Conservation (phyloP, 2,329 filamentous ascomycete genomes). For the Claviceps spartinae region DNA sequence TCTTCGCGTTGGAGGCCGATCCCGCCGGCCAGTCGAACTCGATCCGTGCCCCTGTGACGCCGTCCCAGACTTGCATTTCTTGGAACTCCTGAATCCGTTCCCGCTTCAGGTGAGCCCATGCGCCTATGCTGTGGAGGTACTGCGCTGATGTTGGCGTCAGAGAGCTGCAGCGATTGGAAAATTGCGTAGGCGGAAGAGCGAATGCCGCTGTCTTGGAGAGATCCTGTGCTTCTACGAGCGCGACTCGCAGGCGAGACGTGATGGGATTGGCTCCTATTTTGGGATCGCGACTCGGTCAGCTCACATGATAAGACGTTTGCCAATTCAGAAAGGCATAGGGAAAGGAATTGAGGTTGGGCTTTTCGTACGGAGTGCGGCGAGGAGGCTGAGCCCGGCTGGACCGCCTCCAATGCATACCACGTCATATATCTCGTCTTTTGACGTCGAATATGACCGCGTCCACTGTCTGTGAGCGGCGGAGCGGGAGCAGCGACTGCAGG, state of each 20-base stretch:
- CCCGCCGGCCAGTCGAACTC: conserved; percentile 63
- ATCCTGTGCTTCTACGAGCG: conserved; percentile 82
- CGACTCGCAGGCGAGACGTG: conserved; percentile 67
- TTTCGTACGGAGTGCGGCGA: conserved; percentile 56
- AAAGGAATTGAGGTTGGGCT: not conserved
- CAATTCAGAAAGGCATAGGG: not conserved
- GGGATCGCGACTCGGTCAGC: no score
- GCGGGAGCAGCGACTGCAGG: conserved; percentile 35
- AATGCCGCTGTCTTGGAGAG: conserved; percentile 55
- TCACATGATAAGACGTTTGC: no score
- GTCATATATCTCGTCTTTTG: conserved; percentile 67
- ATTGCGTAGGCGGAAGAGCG: conserved; percentile 52
- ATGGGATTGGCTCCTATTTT: conserved; percentile 54
- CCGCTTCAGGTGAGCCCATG: conserved; percentile 63
- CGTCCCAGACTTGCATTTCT: conserved; percentile 98
- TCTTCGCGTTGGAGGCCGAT: conserved; percentile 32
- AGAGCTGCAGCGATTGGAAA: conserved; percentile 91
- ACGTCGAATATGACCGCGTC: conserved; percentile 28
- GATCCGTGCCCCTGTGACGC: conserved; percentile 73
- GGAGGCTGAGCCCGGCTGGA: conserved; percentile 72
- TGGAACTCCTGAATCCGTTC: conserved; percentile 75
- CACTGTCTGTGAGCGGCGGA: conserved; percentile 21
- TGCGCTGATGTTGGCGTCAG: conserved; percentile 78
- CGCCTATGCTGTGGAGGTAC: conserved; percentile 72
- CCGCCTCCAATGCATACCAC: conserved; percentile 85